Percentiles rank a stretch among this genome's conserved stretches.
These are phyloP conservation scores for Cercospora zeina DNA, from an alignment of 2,329 filamentous ascomycete genomes.

Conservation along the genomic window DNA sequence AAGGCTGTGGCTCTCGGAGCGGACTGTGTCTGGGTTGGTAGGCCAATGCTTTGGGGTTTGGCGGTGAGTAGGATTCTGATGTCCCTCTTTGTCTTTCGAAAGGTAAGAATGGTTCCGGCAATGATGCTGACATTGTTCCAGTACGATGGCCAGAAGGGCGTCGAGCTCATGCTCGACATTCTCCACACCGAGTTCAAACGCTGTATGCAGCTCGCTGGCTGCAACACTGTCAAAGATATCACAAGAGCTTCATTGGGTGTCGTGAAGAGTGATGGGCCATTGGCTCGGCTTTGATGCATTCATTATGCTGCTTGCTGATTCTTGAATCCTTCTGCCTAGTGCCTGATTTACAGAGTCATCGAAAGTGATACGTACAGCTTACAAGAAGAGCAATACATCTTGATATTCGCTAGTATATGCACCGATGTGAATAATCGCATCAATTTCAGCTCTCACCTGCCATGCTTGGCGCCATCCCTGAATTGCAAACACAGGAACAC, in stretches of 20 bases:
- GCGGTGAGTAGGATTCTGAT: constrained; percentile 31
- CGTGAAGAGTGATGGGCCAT: constrained; percentile 37
- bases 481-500: too few relatives aligned
- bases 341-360: too few relatives aligned
- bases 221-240: constrained; percentile 41
- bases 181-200: constrained; percentile 42
- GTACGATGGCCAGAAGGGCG: constrained; percentile 43
- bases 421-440: too few relatives aligned
- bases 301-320: neutral
- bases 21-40: constrained; percentile 52
- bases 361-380: too few relatives aligned
- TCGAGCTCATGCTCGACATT: constrained; percentile 48
- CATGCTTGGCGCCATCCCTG: too few relatives aligned
- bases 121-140: neutral
- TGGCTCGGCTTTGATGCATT: constrained; percentile 37
- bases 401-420: too few relatives aligned
- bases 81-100: neutral
- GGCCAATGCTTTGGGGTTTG: constrained; percentile 54
- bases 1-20: constrained; percentile 58
- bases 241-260: constrained; percentile 38
- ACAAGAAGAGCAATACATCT: too few relatives aligned
- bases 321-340: too few relatives aligned
- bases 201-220: constrained; percentile 44
- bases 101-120: neutral
- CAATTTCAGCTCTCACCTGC: too few relatives aligned